Evolutionary conservation across 2,329 filamentous ascomycete genomes (phyloP).

Genomic region (Trichoderma simmonsii): DNA sequence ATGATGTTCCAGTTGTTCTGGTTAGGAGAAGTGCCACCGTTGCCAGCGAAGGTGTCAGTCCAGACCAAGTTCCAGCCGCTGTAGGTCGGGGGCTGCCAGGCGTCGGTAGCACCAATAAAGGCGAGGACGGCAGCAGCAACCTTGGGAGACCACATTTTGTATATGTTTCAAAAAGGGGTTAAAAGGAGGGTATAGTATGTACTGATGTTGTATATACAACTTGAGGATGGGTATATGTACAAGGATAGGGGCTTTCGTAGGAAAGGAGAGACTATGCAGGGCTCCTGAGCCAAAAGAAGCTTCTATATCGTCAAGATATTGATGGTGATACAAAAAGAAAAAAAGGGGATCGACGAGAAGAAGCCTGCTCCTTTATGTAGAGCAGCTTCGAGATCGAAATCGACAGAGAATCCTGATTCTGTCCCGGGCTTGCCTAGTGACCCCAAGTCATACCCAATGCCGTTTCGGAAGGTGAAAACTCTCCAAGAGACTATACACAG

Average conservation of each 20-base stretch:
- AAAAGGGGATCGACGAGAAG: not conserved
- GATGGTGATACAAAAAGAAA: conserved; percentile 1
- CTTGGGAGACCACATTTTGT: conserved; percentile 15
- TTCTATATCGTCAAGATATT: conserved; percentile 17
- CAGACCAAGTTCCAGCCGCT: conserved; percentile 39
- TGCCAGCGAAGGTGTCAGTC: conserved; percentile 44
- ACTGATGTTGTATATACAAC: conserved; percentile 10
- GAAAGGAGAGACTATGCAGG: conserved; percentile 13
- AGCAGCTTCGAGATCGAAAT: not conserved
- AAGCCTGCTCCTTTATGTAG: conserved; percentile 13
- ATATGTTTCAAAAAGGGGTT: not conserved
- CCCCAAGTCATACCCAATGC: conserved; percentile 17
- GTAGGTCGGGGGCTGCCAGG: conserved; percentile 39
- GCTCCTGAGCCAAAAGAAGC: conserved; percentile 17
- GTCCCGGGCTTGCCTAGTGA: not conserved
- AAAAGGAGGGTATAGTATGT: conserved; percentile 1
- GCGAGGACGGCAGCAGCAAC: conserved; percentile 27
- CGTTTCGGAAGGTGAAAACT: conserved; percentile 19
- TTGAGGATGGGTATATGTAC: conserved; percentile 10
- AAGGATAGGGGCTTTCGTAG: not conserved
- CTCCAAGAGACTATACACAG: not conserved
- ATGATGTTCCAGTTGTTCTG: conserved; percentile 42
- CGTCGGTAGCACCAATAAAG: conserved; percentile 33
- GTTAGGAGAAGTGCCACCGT: conserved; percentile 34
- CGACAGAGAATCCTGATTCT: not conserved